These are phyloP conservation scores for Peziza echinospora DNA, from an alignment of 495 filamentous ascomycete species.

Conservation along the genomic window DNA sequence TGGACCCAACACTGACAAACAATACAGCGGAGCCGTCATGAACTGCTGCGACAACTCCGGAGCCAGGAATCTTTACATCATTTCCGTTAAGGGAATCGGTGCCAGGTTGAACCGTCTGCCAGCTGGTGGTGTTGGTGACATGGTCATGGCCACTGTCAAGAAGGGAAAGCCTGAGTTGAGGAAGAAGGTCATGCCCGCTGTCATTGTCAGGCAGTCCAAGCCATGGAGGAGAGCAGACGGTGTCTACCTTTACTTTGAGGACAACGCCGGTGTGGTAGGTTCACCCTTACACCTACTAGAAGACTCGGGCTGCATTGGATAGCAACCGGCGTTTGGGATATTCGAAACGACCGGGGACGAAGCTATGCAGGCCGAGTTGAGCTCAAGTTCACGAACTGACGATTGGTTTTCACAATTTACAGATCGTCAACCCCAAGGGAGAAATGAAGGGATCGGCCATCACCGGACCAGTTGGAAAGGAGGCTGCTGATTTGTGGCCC, in stretches of 20 bases:
- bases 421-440: constrained; percentile 99
- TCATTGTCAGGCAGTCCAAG: constrained; percentile 96
- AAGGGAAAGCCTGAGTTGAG: constrained; percentile 98
- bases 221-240: constrained; percentile 95
- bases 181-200: constrained; percentile 99
- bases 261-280: constrained; percentile 96
- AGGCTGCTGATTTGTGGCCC: constrained; percentile 98
- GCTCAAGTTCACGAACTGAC: no score
- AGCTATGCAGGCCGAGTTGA: no score
- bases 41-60: constrained; percentile 98
- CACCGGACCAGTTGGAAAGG: constrained; percentile 97
- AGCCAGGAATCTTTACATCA: constrained; percentile 98
- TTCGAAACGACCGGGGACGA: no score
- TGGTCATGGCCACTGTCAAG: constrained; percentile 99
- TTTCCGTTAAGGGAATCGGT: constrained; percentile 98
- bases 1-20: neutral
- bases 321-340: no score
- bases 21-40: constrained; percentile 70
- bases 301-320: no score
- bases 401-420: constrained; percentile 7
- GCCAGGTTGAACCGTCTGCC: constrained; percentile 95
- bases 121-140: constrained; percentile 94
- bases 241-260: constrained; percentile 99
- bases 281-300: constrained; percentile 1
- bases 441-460: constrained; percentile 99